phyloP scores from a whole-genome alignment of 2,329 filamentous ascomycete genomes.

The Alternaria brassicae region DNA sequence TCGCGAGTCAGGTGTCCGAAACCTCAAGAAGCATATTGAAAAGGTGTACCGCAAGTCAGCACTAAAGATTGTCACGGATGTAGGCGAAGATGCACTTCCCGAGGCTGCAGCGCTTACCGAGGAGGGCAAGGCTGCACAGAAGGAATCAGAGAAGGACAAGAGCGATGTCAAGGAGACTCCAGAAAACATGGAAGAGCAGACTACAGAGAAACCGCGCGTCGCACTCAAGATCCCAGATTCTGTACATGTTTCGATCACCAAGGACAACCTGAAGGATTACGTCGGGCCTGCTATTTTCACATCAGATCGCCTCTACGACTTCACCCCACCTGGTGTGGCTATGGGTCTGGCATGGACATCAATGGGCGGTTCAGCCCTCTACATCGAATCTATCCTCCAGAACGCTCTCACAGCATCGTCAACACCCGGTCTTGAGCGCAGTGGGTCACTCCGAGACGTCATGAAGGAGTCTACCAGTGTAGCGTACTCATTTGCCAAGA shows the following conservation, averaged over 20 bases:
- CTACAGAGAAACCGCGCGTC: slow-evolving; percentile 71
- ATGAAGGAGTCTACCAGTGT: slow-evolving; percentile 98
- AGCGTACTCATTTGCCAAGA: slow-evolving; percentile 95
- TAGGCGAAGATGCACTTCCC: slow-evolving; percentile 82
- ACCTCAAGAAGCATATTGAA: slow-evolving; percentile 99
- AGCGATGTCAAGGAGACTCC: slow-evolving; percentile 69
- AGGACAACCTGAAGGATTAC: slow-evolving; percentile 93
- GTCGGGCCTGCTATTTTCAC: slow-evolving; percentile 96
- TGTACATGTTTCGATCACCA: slow-evolving; percentile 85
- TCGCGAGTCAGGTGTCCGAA: slow-evolving; percentile 94
- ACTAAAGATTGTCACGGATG: slow-evolving; percentile 93
- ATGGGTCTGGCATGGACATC: slow-evolving; percentile 99
- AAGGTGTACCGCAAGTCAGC: slow-evolving; percentile 98
- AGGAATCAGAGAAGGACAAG: slow-evolving; percentile 72
- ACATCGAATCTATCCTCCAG: slow-evolving; percentile 96
- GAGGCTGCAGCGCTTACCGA: slow-evolving; percentile 84
- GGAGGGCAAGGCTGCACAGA: slow-evolving; percentile 79
- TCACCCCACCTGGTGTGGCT: slow-evolving; percentile 89
- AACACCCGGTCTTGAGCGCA: slow-evolving; percentile 83
- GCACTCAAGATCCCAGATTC: slow-evolving; percentile 83
- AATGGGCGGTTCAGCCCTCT: slow-evolving; percentile 94
- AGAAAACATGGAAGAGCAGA: slow-evolving; percentile 63
- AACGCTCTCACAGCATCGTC: slow-evolving; percentile 76
- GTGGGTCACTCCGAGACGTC: slow-evolving; percentile 91
- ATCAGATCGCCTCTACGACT: slow-evolving; percentile 92